Percentiles rank a stretch among this genome's conserved stretches.
These are phyloP conservation scores for Diospyros kaki DNA, from an alignment of 148 eudicot species.

Conservation along the genomic window DNA sequence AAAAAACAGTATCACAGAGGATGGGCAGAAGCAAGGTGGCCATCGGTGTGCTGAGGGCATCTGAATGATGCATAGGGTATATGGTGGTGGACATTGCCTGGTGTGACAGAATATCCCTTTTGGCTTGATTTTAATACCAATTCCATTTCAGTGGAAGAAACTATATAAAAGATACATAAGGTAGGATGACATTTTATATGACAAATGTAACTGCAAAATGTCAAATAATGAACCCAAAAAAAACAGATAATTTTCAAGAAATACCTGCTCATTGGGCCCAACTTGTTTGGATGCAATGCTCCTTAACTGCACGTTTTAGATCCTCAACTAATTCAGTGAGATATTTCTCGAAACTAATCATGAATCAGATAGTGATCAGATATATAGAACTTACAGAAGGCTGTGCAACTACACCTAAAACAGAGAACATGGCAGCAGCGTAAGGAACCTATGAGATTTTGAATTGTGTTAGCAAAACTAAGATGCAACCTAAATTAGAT, in stretches of 20 bases:
- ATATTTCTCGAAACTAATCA: not conserved
- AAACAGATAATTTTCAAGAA: not conserved
- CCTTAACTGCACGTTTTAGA: slow-evolving; percentile 34
- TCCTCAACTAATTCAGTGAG: not conserved
- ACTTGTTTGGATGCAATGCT: slow-evolving; percentile 71
- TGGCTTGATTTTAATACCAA: not conserved
- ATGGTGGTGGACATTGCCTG: too few relatives aligned
- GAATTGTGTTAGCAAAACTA: slow-evolving; percentile 9
- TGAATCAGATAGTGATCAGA: not conserved
- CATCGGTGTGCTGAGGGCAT: too few relatives aligned
- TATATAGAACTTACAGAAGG: slow-evolving; percentile 50
- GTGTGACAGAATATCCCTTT: not conserved
- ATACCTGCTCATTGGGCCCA: slow-evolving; percentile 58
- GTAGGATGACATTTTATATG: too few relatives aligned
- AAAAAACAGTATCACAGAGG: not conserved
- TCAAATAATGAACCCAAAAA: too few relatives aligned
- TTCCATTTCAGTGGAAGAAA: not conserved
- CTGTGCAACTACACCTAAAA: slow-evolving; percentile 33
- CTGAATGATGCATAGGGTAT: too few relatives aligned
- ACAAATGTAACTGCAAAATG: too few relatives aligned
- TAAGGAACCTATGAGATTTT: slow-evolving; percentile 47
- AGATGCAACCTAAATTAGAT: not conserved
- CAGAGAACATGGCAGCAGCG: slow-evolving; percentile 38
- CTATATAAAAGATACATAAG: too few relatives aligned
- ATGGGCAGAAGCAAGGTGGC: too few relatives aligned